These are phyloP conservation scores for Steccherinum ochraceum DNA, from an alignment of 768 basidiomycete genomes.

Conservation along the genomic window DNA sequence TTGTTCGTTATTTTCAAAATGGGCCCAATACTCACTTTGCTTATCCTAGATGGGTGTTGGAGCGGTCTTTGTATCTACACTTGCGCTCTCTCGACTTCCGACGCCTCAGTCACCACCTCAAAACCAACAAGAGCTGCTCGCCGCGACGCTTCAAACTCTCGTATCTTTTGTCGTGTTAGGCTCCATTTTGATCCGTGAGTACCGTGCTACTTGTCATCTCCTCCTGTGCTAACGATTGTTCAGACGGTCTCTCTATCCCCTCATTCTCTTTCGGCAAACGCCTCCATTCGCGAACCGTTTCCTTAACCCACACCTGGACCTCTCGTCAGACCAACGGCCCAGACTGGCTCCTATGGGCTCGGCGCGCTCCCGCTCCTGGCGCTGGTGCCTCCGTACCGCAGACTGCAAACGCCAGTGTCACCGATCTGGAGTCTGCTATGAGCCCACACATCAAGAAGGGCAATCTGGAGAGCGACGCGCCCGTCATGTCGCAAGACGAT, in stretches of 20 bases:
- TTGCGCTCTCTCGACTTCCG: constrained; percentile 61
- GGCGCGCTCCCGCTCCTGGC: constrained; percentile 17
- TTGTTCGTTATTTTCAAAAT: not conserved
- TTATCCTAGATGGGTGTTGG: constrained; percentile 77
- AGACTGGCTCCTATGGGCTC: constrained; percentile 40
- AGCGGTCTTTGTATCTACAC: constrained; percentile 79
- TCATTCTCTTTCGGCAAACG: constrained; percentile 52
- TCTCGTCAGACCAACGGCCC: constrained; percentile 24
- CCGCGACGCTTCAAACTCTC: constrained; percentile 69
- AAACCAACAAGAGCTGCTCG: constrained; percentile 68
- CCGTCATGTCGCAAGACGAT: not conserved
- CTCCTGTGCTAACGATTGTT: not conserved
- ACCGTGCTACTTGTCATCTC: not conserved
- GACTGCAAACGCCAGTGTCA: not conserved
- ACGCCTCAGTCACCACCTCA: constrained; percentile 51
- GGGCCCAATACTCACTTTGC: constrained; percentile 8
- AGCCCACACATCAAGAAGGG: not conserved
- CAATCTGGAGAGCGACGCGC: not conserved
- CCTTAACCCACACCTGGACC: constrained; percentile 39
- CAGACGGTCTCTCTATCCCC: constrained; percentile 67
- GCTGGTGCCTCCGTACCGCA: not conserved
- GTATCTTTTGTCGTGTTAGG: constrained; percentile 83
- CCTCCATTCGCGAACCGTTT: constrained; percentile 39
- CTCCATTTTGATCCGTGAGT: constrained; percentile 78
- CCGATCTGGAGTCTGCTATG: not conserved